phyloP scores from a whole-genome alignment of 805 yeast species.

The Candida anglica region DNA sequence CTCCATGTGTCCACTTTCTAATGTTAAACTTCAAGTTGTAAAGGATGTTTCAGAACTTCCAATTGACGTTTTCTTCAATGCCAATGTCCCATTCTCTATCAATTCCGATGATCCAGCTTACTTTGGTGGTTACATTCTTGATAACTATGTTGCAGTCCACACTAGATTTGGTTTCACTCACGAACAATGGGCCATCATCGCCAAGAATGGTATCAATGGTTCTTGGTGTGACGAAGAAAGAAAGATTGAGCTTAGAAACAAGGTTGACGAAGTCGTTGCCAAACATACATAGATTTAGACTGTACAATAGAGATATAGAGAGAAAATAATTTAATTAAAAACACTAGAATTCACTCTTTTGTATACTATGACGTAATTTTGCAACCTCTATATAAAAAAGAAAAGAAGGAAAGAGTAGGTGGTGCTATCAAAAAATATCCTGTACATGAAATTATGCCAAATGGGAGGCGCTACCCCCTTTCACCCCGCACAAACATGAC shows the following conservation, averaged over 20 bases:
- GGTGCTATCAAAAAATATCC: no score
- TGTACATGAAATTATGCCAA: no score
- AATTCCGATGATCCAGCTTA: conserved; percentile 82
- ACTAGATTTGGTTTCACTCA: conserved; percentile 56
- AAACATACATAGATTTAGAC: conserved; percentile 1
- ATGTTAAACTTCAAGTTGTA: conserved; percentile 72
- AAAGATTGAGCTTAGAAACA: conserved; percentile 44
- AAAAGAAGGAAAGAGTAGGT: no score
- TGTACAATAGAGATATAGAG: background rate
- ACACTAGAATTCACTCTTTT: no score
- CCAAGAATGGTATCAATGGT: conserved; percentile 63
- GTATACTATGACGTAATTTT: no score
- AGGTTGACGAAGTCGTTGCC: conserved; percentile 39
- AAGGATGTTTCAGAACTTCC: conserved; percentile 66
- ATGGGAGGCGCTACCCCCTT: no score
- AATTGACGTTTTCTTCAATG: conserved; percentile 53
- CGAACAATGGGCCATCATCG: conserved; percentile 61
- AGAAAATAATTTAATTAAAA: no score
- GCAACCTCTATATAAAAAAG: no score
- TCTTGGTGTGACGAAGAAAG: conserved; percentile 66
- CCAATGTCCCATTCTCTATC: conserved; percentile 65
- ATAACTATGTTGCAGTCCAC: conserved; percentile 67
- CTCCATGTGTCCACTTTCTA: conserved; percentile 75
- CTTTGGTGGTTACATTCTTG: conserved; percentile 80
- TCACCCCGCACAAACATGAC: no score